Conservation (phyloP, 2,329 filamentous ascomycete species). For the Dactylellina sp. region DNA sequence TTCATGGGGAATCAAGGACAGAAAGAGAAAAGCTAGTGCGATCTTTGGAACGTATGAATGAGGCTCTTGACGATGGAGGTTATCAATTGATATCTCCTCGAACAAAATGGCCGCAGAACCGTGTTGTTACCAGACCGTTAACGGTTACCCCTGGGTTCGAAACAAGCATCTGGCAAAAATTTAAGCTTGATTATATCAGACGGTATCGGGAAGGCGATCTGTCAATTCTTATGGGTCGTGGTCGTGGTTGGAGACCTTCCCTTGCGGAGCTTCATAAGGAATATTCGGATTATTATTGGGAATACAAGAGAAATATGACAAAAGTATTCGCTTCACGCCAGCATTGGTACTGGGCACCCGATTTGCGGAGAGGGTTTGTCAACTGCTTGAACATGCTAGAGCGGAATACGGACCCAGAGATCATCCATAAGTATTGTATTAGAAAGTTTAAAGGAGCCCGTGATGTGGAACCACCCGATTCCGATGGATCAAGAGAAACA, state of each 20-base stretch:
- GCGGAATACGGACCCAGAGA: conserved; percentile 11
- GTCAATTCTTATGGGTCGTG: conserved; percentile 36
- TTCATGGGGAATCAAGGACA: neutral
- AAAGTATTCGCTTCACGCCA: conserved; percentile 16
- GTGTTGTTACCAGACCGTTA: conserved; percentile 18
- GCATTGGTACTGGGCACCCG: conserved; percentile 41
- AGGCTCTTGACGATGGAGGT: conserved; percentile 5
- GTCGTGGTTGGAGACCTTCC: conserved; percentile 31
- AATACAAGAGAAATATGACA: conserved; percentile 9
- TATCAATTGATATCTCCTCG: conserved; percentile 24
- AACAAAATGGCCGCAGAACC: conserved; percentile 10
- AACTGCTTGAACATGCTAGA: conserved; percentile 35
- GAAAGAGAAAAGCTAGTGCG: conserved; percentile 1
- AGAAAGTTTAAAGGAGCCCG: neutral
- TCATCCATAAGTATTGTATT: conserved; percentile 14
- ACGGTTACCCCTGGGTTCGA: conserved; percentile 18
- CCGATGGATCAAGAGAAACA: neutral
- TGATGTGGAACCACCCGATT: neutral
- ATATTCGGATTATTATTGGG: conserved; percentile 27
- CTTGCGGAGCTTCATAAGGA: conserved; percentile 27
- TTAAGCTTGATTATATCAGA: conserved; percentile 31
- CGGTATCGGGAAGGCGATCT: conserved; percentile 37
- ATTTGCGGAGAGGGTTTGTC: conserved; percentile 22
- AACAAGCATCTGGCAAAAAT: conserved; percentile 44
- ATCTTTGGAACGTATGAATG: conserved; percentile 37